Percentiles rank a stretch among this genome's conserved stretches.
Evolutionary conservation across 306 rosid species (phyloP).

Genomic region (Dryas alaskensis): DNA sequence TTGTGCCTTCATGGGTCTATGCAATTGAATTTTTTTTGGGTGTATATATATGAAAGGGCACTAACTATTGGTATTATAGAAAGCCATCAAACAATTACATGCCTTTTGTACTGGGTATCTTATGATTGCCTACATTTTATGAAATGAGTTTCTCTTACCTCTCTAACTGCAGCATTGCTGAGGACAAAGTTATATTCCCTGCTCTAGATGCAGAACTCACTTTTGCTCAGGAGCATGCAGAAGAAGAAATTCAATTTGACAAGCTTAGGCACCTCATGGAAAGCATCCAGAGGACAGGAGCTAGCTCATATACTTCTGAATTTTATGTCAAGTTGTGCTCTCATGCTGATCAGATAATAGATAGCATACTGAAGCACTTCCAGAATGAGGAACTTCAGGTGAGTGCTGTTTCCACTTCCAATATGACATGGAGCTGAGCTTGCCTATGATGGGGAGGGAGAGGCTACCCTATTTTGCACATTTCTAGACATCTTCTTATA

Average conservation of each 20-base stretch:
- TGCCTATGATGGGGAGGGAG: background rate
- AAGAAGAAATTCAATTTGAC: conserved; percentile 86
- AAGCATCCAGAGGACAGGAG: conserved; percentile 75
- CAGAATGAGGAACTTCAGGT: conserved; percentile 88
- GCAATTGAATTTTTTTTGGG: background rate
- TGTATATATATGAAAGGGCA: background rate
- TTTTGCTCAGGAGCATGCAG: conserved; percentile 71
- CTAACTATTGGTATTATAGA: background rate
- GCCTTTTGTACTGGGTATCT: background rate
- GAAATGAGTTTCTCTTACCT: conserved; percentile 15
- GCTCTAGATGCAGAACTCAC: conserved; percentile 81
- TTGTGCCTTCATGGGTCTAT: background rate
- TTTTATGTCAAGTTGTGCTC: conserved; percentile 70
- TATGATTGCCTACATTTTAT: background rate
- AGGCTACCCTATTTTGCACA: background rate
- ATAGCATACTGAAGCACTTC: conserved; percentile 79
- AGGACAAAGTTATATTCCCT: conserved; percentile 89
- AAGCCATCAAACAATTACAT: background rate
- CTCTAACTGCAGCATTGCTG: conserved; percentile 73
- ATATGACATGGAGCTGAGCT: conserved; percentile 17
- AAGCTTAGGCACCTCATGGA: conserved; percentile 77
- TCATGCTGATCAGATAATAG: conserved; percentile 87
- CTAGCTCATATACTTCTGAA: conserved; percentile 62
- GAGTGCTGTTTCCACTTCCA: conserved; percentile 28
- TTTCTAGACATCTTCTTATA: conserved; percentile 13